These are phyloP conservation scores for Kodamaea derodonti DNA, from an alignment of 1,139 yeast species.

Conservation along the genomic window DNA sequence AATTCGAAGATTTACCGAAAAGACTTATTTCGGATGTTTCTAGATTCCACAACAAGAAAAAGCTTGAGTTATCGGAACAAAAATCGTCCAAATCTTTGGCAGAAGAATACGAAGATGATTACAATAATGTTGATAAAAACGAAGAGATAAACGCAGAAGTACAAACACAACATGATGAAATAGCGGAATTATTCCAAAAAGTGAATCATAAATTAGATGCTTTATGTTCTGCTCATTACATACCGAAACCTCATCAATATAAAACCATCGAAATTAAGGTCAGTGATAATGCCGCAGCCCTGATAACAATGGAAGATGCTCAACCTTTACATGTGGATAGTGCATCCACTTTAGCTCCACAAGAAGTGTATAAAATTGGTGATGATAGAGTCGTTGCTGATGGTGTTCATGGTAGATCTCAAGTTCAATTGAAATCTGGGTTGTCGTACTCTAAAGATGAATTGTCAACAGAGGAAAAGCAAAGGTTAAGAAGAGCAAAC, in stretches of 20 bases:
- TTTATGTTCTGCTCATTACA: conserved; percentile 85
- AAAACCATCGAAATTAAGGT: conserved; percentile 78
- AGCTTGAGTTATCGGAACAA: conserved; percentile 71
- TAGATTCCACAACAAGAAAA: conserved; percentile 49
- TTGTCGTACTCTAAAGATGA: conserved; percentile 81
- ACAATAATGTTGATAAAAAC: conserved; percentile 46
- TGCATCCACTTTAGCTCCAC: conserved; percentile 87
- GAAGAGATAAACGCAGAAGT: conserved; percentile 55
- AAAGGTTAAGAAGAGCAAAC: conserved; percentile 78
- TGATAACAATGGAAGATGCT: conserved; percentile 92
- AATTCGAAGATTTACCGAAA: conserved; percentile 83
- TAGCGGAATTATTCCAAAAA: conserved; percentile 58
- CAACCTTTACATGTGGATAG: conserved; percentile 82
- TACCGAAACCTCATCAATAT: conserved; percentile 80
- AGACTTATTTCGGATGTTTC: conserved; percentile 62
- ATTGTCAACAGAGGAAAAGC: conserved; percentile 80
- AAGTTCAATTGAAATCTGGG: conserved; percentile 76
- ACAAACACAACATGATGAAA: conserved; percentile 72
- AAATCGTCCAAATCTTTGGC: conserved; percentile 88
- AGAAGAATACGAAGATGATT: conserved; percentile 87
- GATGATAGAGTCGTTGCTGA: conserved; percentile 46
- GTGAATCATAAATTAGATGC: conserved; percentile 78
- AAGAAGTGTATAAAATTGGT: conserved; percentile 75
- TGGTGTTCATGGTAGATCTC: conserved; percentile 37
- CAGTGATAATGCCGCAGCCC: conserved; percentile 41